Conservation (phyloP, 139 green algal genomes). For the Limnomonas spitsbergensis region DNA sequence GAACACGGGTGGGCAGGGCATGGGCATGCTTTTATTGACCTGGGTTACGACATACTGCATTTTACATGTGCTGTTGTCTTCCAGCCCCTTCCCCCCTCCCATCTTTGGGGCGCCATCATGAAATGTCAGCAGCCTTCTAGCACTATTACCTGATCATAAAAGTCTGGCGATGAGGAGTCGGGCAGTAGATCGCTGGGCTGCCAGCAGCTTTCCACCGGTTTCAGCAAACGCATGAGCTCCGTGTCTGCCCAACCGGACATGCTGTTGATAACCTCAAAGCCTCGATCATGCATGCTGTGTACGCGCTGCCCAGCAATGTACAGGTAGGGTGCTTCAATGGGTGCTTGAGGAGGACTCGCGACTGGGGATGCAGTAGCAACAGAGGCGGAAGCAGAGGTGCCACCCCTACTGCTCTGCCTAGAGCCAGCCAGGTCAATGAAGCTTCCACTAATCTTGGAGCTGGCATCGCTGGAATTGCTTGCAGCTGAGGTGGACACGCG, state of each 20-base stretch:
- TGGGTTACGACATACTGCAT: background rate
- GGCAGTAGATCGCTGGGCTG: constrained; percentile 94
- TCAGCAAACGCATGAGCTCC: constrained; percentile 59
- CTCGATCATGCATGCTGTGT: constrained; percentile 34
- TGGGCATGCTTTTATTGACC: background rate
- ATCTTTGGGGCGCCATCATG: no score
- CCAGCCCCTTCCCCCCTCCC: no score
- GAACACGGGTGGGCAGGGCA: background rate
- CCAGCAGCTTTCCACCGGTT: constrained; percentile 76
- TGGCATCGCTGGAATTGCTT: background rate
- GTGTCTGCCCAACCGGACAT: constrained; percentile 56
- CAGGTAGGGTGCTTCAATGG: background rate
- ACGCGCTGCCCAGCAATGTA: constrained; percentile 13
- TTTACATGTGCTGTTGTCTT: no score
- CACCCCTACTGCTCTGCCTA: background rate
- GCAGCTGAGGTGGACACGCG: background rate
- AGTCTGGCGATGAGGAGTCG: constrained; percentile 71
- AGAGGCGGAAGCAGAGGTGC: background rate
- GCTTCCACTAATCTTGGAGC: no score
- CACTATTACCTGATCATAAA: constrained; percentile 84
- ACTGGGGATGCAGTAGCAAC: background rate
- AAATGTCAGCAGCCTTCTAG: no score
- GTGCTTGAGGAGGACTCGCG: background rate
- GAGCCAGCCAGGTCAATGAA: background rate
- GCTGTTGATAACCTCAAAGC: constrained; percentile 60